Percentiles rank a stretch among this genome's conserved stretches.
Evolutionary conservation across 352 stramenopile species (phyloP).

Genomic region (Globisporangium parvum): DNA sequence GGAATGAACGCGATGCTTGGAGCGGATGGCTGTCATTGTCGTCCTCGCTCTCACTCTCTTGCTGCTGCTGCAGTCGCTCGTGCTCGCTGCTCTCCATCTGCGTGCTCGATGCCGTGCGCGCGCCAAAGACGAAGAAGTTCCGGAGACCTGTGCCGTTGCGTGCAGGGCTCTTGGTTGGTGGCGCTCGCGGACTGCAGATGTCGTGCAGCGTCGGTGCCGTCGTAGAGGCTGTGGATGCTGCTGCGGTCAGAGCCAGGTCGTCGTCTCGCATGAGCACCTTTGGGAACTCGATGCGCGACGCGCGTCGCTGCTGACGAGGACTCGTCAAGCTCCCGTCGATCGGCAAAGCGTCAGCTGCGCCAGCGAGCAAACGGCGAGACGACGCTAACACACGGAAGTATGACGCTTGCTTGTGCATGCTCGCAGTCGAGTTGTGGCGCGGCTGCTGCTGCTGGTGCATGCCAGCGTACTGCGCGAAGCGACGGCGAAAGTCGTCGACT

Average conservation of each 20-base stretch:
- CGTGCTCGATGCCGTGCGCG: not conserved
- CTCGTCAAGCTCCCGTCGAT: not conserved
- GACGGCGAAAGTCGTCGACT: conserved; percentile 35
- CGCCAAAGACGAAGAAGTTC: conserved; percentile 8
- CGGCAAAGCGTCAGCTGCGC: not conserved
- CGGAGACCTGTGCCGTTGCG: not conserved
- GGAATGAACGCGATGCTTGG: no score
- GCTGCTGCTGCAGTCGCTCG: no score
- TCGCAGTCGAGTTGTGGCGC: not conserved
- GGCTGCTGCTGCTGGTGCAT: not conserved
- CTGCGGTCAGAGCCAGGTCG: not conserved
- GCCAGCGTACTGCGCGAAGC: conserved; percentile 22
- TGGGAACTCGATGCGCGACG: conserved; percentile 34
- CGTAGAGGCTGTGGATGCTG: no score
- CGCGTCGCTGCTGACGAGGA: not conserved
- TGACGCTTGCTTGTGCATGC: conserved; percentile 3
- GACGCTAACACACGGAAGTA: conserved; percentile 5
- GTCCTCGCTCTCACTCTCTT: no score
- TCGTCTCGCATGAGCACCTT: conserved; percentile 29
- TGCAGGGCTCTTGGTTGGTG: no score
- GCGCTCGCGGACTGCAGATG: conserved; percentile 3
- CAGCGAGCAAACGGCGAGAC: not conserved
- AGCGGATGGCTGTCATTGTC: not conserved
- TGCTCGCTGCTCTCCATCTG: not conserved
- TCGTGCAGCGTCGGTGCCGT: not conserved